Evolutionary conservation across 2,329 filamentous ascomycete species (phyloP), one percentile per base, ranked within the genome.

Genomic region (Coleophoma eucalyptorum): DNA sequence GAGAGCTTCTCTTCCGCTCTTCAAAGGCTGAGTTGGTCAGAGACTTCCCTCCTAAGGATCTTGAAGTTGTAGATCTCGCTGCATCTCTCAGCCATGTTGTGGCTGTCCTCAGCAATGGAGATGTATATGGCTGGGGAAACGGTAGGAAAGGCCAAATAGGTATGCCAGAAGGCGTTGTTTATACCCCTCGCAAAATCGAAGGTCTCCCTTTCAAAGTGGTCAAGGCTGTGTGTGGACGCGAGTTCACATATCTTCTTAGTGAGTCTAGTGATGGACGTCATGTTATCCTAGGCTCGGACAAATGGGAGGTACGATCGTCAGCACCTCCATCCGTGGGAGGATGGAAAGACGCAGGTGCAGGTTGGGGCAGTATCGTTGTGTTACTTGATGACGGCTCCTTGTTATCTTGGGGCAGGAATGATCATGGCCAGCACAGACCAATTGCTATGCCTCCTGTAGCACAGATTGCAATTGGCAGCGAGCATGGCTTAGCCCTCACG

Each of bases 71-170:
- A 1, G 79, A 86, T 51, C 64, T 97, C 21, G 74, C 85, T 2
- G 87, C 89, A 11, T 83, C 88, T 32, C 87, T 96, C 75, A 83
- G 83, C 19, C 94, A 99, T 64, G 83, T 84, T 0, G 80, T 95
- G 15, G 82, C 74, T 2, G 79, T 97, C 0, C 69, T 96, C 3
- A 79, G 79, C 41, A 86, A 87, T 63, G 93, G 92, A 0, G 78
- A 87, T 15, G 84, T 86, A 1, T 96, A 88, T 65, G 92, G 90
- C 2, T 97, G 93, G 93, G 94, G 94, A 0, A 89, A 84, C 60
- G 86, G 88, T 13, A 80, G 90, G 20, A 94, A 96, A 64, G 89
- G 89, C 0, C 93, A 99, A 66, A 71, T 96, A 1, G 92, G 91
- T 1, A 68, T 73, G 40, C 77, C 78, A 0, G 70, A 71, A 26